Base-by-base conservation (phyloP, 2,329 filamentous ascomycete genomes). In the Scytalidium sp. region DNA sequence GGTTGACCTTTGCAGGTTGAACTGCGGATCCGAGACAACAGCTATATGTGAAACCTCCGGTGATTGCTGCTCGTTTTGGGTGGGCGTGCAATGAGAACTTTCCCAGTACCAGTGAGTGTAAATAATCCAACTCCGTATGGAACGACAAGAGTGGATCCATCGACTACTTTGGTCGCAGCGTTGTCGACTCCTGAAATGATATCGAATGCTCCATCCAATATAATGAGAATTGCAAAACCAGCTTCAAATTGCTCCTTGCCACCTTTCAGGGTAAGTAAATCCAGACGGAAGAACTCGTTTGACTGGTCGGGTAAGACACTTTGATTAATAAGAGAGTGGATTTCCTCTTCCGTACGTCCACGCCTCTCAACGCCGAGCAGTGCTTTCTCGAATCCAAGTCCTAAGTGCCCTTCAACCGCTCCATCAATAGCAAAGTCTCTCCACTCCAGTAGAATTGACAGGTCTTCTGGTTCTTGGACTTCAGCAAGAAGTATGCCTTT, bases 401-500 rank as follows among this genome's bases (percentile, higher is more conserved):
- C 22, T 15, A 49, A 27, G 25, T 49, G 46, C 11, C 41, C 46
- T 9, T 49, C 22, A 8, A 32, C 39, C 2, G 10, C 7, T 4
- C 46, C 46, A 19, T 44, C 46, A 11, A 49, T 43, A 3, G 21
- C 23, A 20, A 49, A 49, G 23, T 25, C 41, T 3, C 25, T 20
- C 46, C 46, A 49, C 29, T 49, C 46, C 2, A 49, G 27, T n/a
- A 49, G 25, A 15, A 49, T 44, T 13, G 32, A 41, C 9, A 49
- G 29, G 27, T 48, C 40, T 10, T 48, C 46, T 2, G 46, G 40
- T 11, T 48, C 46, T 41, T 48, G 46, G 10, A 48, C 40, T 25
- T 50, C 47, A 25, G 41, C 47, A 22, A 50, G 21, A 19, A 50
- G 21, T 19, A 50, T 42, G 3, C 47, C 47, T 22, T 50, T 25